phyloP scores from a whole-genome alignment of 176 grass and related monocot genomes.

The Paspalum vaginatum region DNA sequence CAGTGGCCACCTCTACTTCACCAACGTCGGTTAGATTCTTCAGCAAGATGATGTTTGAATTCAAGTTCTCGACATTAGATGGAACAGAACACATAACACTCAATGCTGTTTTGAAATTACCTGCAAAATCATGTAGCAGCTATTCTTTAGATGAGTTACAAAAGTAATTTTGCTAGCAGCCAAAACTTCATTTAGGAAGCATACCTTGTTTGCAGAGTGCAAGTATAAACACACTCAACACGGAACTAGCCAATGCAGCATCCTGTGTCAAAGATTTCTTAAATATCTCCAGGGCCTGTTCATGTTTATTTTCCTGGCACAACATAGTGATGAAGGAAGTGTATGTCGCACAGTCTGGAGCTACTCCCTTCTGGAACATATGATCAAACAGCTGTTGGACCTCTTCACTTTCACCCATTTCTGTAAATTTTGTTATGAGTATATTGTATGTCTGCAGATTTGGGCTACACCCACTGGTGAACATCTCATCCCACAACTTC shows the following conservation, averaged over 20 bases:
- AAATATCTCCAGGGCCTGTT: conserved; percentile 62
- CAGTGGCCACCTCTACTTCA: conserved; percentile 68
- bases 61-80: conserved; percentile 48
- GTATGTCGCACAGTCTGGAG: conserved; percentile 66
- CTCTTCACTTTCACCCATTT: conserved; percentile 65
- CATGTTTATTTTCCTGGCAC: conserved; percentile 65
- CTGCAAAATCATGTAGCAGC: conserved; percentile 42
- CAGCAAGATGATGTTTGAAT: conserved; percentile 72
- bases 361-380: conserved; percentile 74
- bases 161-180: neutral
- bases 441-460: conserved; percentile 94
- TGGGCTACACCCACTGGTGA: conserved; percentile 63
- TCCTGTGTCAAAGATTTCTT: conserved; percentile 68
- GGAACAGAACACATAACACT: conserved; percentile 49
- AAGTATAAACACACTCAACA: conserved; percentile 51
- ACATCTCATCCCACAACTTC: conserved; percentile 99
- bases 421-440: conserved; percentile 75
- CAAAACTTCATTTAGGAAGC: neutral
- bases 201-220: conserved; percentile 81
- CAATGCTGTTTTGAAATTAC: conserved; percentile 55
- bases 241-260: conserved; percentile 52
- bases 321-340: conserved; percentile 63
- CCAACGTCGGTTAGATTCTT: conserved; percentile 68
- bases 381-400: conserved; percentile 67
- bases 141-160: conserved; percentile 8